These are phyloP conservation scores for Pleurotus eryngii DNA, from an alignment of 768 basidiomycete species.

Conservation along the genomic window DNA sequence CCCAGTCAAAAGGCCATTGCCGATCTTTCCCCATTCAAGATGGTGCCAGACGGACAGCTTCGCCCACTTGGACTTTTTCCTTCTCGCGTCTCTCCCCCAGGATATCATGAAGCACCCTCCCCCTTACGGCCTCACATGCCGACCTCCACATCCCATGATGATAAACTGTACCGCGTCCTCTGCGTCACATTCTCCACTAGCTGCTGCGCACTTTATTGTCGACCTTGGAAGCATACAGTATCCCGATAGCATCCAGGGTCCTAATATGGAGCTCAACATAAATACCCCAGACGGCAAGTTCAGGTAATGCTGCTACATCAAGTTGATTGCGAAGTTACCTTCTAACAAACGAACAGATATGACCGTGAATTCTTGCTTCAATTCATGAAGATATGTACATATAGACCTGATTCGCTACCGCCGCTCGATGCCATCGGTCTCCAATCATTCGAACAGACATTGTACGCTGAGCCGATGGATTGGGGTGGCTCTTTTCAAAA, in stretches of 20 bases:
- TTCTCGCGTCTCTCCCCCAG: no score
- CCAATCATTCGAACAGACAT: constrained; percentile 63
- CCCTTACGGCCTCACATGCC: constrained; percentile 33
- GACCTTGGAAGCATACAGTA: constrained; percentile 77
- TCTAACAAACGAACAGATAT: constrained; percentile 53
- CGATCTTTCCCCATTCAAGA: no score
- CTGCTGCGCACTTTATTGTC: constrained; percentile 81
- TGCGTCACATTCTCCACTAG: constrained; percentile 62
- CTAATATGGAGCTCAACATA: constrained; percentile 79
- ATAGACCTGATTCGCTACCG: constrained; percentile 89
- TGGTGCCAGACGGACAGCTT: no score
- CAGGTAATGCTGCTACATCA: constrained; percentile 44
- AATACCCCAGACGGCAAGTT: constrained; percentile 86
- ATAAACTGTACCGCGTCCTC: constrained; percentile 37
- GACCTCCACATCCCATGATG: constrained; percentile 75
- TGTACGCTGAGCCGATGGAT: constrained; percentile 36
- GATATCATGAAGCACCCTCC: no score
- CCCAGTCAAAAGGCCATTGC: no score
- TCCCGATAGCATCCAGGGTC: constrained; percentile 80
- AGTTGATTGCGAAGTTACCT: not conserved
- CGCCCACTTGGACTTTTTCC: no score
- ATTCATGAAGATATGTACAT: constrained; percentile 92
- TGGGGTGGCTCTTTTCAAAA: constrained; percentile 68
- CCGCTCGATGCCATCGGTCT: constrained; percentile 90
- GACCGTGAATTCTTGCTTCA: constrained; percentile 98